Conservation (phyloP, 495 filamentous ascomycete genomes). For the Neurospora hispaniola region DNA sequence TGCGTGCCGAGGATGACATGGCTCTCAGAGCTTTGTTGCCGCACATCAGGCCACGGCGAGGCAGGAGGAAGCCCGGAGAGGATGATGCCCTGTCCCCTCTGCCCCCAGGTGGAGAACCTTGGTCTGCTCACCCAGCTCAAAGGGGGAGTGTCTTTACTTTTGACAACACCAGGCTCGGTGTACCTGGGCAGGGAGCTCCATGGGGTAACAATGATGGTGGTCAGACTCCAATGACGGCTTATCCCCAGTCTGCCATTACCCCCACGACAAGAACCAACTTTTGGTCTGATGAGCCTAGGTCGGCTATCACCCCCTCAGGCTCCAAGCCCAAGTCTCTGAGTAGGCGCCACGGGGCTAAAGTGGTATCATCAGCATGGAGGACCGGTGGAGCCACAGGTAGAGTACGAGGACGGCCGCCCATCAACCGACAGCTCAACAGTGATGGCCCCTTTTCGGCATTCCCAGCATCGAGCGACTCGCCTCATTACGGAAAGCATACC, state of each 20-base stretch:
- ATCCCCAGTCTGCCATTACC: constrained; percentile 22
- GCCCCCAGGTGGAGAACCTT: constrained; percentile 39
- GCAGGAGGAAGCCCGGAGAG: constrained; percentile 73
- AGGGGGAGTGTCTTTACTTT: constrained; percentile 28
- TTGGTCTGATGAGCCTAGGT: constrained; percentile 43
- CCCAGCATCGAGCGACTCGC: constrained; percentile 52
- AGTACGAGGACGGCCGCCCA: constrained; percentile 74
- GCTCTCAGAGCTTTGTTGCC: constrained; percentile 82
- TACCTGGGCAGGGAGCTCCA: constrained; percentile 4
- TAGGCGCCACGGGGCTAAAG: constrained; percentile 77
- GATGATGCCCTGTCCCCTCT: constrained; percentile 49
- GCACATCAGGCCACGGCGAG: constrained; percentile 81
- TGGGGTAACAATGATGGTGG: constrained; percentile 29
- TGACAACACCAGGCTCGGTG: constrained; percentile 15
- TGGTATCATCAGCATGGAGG: constrained; percentile 92
- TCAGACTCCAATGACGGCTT: constrained; percentile 40
- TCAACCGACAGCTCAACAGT: constrained; percentile 48
- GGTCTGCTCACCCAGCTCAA: constrained; percentile 37
- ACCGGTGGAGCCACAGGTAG: constrained; percentile 63
- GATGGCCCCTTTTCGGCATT: constrained; percentile 85
- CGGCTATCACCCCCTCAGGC: constrained; percentile 55
- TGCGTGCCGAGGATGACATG: constrained; percentile 83
- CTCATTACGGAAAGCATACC: constrained; percentile 22
- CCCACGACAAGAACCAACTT: constrained; percentile 15
- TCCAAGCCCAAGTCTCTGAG: constrained; percentile 57